A percentile compares a stretch with the other conserved stretches of the same genome.
phyloP scores from a whole-genome alignment of 164 flowering plant genomes.

The Berberis thunbergii region DNA sequence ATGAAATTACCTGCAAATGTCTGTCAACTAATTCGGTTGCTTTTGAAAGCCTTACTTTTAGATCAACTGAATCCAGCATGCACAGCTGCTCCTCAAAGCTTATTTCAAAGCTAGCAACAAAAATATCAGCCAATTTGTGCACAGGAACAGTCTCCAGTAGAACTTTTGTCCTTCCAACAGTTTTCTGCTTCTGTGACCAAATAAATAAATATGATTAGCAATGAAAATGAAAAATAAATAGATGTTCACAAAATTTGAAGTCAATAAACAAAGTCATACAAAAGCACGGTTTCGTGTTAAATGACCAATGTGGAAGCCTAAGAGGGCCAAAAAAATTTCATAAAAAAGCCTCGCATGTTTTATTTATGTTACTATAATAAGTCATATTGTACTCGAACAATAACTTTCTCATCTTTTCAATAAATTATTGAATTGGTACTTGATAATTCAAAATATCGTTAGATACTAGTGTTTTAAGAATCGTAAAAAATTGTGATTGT shows the following conservation, averaged over 20 bases:
- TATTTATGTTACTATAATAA: too few relatives aligned
- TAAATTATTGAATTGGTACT: too few relatives aligned
- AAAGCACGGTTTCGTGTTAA: background rate
- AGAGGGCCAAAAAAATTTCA: too few relatives aligned
- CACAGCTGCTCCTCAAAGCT: conserved; percentile 96
- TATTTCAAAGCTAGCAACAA: conserved; percentile 99
- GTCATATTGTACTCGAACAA: too few relatives aligned
- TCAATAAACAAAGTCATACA: background rate
- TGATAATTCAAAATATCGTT: too few relatives aligned
- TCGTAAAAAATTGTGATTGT: too few relatives aligned
- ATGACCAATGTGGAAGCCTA: too few relatives aligned
- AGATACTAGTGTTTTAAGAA: too few relatives aligned
- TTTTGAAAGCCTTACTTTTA: conserved; percentile 86
- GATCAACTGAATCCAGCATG: conserved; percentile 95
- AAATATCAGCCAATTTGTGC: conserved; percentile 93
- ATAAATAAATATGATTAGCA: background rate
- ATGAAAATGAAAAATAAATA: background rate
- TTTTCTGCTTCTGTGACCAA: conserved; percentile 73
- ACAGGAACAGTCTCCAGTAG: conserved; percentile 93
- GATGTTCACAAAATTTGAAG: background rate
- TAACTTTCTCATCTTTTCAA: too few relatives aligned
- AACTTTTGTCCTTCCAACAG: conserved; percentile 85
- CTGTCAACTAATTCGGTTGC: conserved; percentile 96
- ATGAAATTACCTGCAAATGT: conserved; percentile 72
- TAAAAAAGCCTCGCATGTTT: too few relatives aligned